Base-by-base conservation (phyloP, 2,329 filamentous ascomycete species). In the Coniella vitis region DNA sequence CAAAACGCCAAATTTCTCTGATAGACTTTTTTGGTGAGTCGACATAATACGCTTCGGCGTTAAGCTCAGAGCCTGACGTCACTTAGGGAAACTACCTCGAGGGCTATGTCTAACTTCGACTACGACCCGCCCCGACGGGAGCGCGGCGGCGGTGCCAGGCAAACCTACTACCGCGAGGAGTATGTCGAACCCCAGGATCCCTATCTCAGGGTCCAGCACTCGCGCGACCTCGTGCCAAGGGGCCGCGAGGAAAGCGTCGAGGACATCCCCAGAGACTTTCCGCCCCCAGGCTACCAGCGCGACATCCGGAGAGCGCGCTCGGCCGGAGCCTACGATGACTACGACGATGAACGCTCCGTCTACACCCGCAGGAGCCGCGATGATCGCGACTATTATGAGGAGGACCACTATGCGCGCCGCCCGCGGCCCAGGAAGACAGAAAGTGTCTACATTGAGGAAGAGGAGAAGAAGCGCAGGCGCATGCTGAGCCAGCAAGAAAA, bases 231-330 rank as follows among this genome's bases (percentile, higher is more conserved):
- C 7, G 67, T 83, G 12, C 76, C 77, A 32, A 72, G 77, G 21
- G 63, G 71, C 43, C 83, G 85, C 55, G 84, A 90, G 63, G 84
- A 89, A 60, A 83, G 83, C 2, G 68, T 94, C 61, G 90, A 95
- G 68, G 87, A 94, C 68, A 81, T 94, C 52, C 81, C 81, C 55
- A 83, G 89, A 57, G 87, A 94, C 58, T 95, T 94, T 60, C 87
- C 87, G 29, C 87, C 88, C 7, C 84, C 83, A 5, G 81, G 76
- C 34, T 70, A 73, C 53, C 64, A 60, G n/a, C 55, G 66, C 48
- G 60, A 78, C 53, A 60, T 75, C 34, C 76, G 79, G 56, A 78
- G 84, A 50, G 73, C 83, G 57, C 77, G 82, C 58, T 87, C 84
- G 7, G 77, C 76, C 48, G 83, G 83, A 48, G 73, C 76, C 39